Evolutionary conservation across 2,329 filamentous ascomycete species (phyloP).

Genomic region (Calonectria crousiana): DNA sequence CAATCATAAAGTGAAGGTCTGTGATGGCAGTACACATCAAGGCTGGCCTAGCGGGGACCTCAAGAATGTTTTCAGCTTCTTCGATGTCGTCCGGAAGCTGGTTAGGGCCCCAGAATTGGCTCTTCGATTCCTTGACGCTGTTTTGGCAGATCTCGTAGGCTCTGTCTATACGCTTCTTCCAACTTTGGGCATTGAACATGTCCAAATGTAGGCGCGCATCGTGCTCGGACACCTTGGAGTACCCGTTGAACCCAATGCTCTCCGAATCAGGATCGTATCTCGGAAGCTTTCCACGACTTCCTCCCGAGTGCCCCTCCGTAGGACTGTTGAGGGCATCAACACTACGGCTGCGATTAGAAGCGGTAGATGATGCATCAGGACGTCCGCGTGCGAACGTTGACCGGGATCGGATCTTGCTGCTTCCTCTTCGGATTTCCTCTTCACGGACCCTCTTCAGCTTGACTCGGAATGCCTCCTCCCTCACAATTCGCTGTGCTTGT

Average conservation of each 20-base stretch:
- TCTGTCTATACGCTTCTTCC: constrained; percentile 90
- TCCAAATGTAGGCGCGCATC: constrained; percentile 83
- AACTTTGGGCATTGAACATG: constrained; percentile 86
- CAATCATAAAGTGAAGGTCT: constrained; percentile 86
- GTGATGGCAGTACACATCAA: constrained; percentile 85
- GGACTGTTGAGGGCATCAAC: constrained; percentile 57
- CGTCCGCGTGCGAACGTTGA: constrained; percentile 60
- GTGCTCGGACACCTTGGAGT: constrained; percentile 77
- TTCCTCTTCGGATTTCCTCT: constrained; percentile 70
- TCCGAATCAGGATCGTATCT: constrained; percentile 86
- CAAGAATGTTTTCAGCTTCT: constrained; percentile 86
- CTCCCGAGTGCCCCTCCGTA: constrained; percentile 46
- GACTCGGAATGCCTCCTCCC: constrained; percentile 89
- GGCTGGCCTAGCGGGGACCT: constrained; percentile 86
- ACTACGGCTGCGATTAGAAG: constrained; percentile 67
- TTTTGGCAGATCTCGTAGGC: constrained; percentile 76
- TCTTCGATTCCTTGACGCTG: constrained; percentile 83
- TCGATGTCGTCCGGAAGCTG: constrained; percentile 84
- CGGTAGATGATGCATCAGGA: constrained; percentile 44
- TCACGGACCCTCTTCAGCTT: constrained; percentile 89
- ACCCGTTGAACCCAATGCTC: constrained; percentile 73
- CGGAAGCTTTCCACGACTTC: constrained; percentile 59
- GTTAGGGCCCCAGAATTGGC: constrained; percentile 85
- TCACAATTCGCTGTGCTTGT: constrained; percentile 88
- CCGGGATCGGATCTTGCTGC: constrained; percentile 65